A percentile compares a stretch with the other conserved stretches of the same genome.
Conservation (phyloP, 164 flowering plant genomes). For the Magnolia kwangsiensis region DNA sequence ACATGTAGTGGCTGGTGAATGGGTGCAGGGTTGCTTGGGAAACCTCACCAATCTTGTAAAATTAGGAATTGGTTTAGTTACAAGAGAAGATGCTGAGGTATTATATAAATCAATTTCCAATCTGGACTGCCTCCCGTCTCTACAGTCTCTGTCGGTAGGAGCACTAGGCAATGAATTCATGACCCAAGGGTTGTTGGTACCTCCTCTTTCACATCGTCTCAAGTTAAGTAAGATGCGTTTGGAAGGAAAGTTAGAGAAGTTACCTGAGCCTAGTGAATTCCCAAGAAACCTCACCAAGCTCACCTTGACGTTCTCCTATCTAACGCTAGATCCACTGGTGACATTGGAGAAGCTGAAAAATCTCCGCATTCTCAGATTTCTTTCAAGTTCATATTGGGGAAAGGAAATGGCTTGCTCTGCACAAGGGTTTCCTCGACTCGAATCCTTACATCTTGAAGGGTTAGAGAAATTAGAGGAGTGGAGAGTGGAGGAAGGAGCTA, state of each 20-base stretch:
- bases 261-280: background rate
- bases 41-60: conserved; percentile 7
- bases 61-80: background rate
- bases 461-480: background rate
- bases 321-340: conserved; percentile 10
- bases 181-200: too few species aligned
- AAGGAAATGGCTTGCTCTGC: background rate
- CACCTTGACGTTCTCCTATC: background rate
- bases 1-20: background rate
- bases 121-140: background rate
- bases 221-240: background rate
- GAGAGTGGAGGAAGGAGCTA: conserved; percentile 10
- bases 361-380: background rate
- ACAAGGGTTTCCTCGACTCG: conserved; percentile 2
- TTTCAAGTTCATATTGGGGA: background rate
- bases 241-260: background rate
- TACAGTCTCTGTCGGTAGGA: background rate
- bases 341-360: conserved; percentile 10
- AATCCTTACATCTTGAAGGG: background rate
- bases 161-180: background rate
- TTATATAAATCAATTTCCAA: conserved; percentile 2
- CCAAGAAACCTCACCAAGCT: conserved; percentile 8
- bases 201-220: background rate
- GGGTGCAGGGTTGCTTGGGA: conserved; percentile 1
- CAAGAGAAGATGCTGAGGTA: background rate